Percentiles rank a stretch among this genome's conserved stretches.
These are phyloP conservation scores for Pseudocercospora fijiensis DNA, from an alignment of 2,329 filamentous ascomycete genomes.

Conservation along the genomic window DNA sequence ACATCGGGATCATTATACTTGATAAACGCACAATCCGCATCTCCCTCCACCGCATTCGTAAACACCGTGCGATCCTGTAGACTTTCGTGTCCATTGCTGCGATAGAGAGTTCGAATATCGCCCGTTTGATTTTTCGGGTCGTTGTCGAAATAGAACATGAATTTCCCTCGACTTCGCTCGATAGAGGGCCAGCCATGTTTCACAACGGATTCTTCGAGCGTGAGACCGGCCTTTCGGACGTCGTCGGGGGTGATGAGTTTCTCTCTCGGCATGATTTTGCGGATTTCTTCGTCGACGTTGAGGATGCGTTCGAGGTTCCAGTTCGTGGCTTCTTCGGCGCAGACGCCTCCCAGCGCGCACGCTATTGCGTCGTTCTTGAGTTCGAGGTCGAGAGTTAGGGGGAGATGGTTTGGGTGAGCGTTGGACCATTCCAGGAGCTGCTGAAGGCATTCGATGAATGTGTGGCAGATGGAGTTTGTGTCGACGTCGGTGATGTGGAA, in stretches of 20 bases:
- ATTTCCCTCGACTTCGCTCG: constrained; percentile 45
- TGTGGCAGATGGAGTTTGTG: constrained; percentile 49
- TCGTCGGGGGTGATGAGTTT: constrained; percentile 52
- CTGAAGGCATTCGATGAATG: constrained; percentile 47
- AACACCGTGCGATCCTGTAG: constrained; percentile 51
- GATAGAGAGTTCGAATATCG: constrained; percentile 44
- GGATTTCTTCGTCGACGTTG: constrained; percentile 51
- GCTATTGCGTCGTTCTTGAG: constrained; percentile 47
- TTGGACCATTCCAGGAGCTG: constrained; percentile 49
- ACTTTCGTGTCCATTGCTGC: constrained; percentile 35
- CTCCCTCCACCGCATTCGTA: constrained; percentile 50
- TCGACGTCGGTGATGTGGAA: constrained; percentile 54
- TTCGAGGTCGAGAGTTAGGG: constrained; percentile 53
- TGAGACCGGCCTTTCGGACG: constrained; percentile 43
- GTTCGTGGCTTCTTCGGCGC: constrained; percentile 43
- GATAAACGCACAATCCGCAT: constrained; percentile 51
- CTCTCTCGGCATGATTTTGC: constrained; percentile 42
- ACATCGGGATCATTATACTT: constrained; percentile 51
- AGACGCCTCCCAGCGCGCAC: constrained; percentile 39
- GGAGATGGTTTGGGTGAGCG: constrained; percentile 46
- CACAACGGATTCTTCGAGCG: constrained; percentile 51
- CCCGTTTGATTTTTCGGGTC: constrained; percentile 40
- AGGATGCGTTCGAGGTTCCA: constrained; percentile 49
- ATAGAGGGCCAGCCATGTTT: constrained; percentile 52
- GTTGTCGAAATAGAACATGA: constrained; percentile 56